Base-by-base conservation (phyloP, 2,329 filamentous ascomycete species). In the Stemphylium vesicarium region DNA sequence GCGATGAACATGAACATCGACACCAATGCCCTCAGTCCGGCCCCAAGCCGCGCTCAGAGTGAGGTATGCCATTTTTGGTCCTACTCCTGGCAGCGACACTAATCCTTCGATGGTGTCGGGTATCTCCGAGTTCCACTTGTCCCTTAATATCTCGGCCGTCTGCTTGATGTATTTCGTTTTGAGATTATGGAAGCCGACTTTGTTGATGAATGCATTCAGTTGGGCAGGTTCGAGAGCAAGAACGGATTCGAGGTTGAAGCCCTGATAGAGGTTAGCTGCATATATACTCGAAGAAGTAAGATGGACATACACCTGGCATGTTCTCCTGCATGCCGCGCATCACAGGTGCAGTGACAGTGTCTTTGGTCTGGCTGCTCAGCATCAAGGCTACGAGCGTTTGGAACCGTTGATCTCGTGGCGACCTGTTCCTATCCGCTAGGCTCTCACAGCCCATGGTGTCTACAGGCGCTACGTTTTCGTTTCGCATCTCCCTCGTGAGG, bases 401-500 rank as follows among this genome's bases (percentile, higher is more conserved):
- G 66, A 96, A 93, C 6, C 93, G 85, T 71, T 87, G 86, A 69
- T 88, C 84, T 50, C 80, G 74, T 13, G 81, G 79, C 0, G 78
- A 74, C 3, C 69, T 75, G 13, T 77, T 73, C 42, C 82, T 78
- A 50, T 85, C 79, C 2, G 90, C 90, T 9, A 95, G 81, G 7
- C 85, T 84, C 76, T 92, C 92, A 76, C 95, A 99, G 10, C 95
- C 95, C 93, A 98, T 97, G 0, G 94, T 98, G 75, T 99, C 95
- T 10, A 99, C 95, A 0, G 94, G 90, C 0, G 95, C 95, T 0
- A 84, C 76, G 35, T 84, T 89, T 76, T 79, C 84, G 72, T 72
- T 89, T 78, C 77, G 88, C 92, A 98, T 97, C 68, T 85, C 83
- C 68, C 88, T 88, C 39, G 96, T 89, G 0, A 85, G 78, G 31